Evolutionary conservation across 192 early-diverging fungal genomes (phyloP), one percentile per base, ranked within the genome.

Genomic region (Coemansia sp.): DNA sequence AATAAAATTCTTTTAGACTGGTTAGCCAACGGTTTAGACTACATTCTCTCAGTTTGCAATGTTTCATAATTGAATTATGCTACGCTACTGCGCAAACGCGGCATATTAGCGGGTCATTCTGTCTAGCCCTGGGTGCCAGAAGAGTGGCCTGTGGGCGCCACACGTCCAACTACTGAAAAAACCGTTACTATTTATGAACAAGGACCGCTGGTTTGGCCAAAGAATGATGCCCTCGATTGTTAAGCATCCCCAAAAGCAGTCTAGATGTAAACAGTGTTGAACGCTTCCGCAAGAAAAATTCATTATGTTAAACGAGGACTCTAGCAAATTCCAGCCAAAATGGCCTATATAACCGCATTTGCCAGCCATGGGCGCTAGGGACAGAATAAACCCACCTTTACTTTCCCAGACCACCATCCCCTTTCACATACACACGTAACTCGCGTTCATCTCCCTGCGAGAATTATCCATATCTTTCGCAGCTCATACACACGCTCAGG

Each of bases 191-290:
- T 49, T 49, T 21, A 21, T n/a, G 4, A 49, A 49, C 48, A 49
- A 49, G 6, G 19, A 19, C 43, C 43, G 43, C 43, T n/a, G 19
- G 19, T 19, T 2, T 21, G 48, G 6, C 17, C 48, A 49, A 49
- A 49, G 48, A 49, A 49, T 49, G 48, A 19, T 8, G 19, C 19
- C 48, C 48, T 49, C 48, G 19, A 49, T 49, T 49, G 48, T 49
- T 47, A 47, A 47, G 14, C 14, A 47, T 47, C 43, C 43, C 43
- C 19, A 49, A 49, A 49, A 49, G 48, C n/a, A 21, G n/a, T 19
- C 48, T 6, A 22, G 19, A 49, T 17, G 43, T 47, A 47, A 47
- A 47, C 43, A 47, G 43, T 17, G 43, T n/a, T 45, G 43, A n/a
- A 45, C n/a, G 43, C 43, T n/a, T 45, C 6, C 22, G n/a, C 47